Evolutionary conservation across 2,329 filamentous ascomycete genomes (phyloP).

Genomic region (Thelonectria blattea): DNA sequence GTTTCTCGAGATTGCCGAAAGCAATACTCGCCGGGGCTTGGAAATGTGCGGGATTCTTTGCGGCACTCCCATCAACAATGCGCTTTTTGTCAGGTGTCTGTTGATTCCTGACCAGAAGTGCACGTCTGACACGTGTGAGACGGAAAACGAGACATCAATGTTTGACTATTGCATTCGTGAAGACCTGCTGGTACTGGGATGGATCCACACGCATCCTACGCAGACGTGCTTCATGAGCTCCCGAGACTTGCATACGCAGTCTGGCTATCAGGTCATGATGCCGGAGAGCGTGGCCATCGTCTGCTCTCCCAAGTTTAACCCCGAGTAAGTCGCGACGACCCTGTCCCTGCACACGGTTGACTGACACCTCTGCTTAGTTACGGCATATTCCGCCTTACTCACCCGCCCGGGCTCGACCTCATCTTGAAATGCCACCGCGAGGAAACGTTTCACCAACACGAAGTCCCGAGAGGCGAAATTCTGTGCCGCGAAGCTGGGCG

Average conservation of each 20-base stretch:
- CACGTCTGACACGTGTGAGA: slow-evolving; percentile 94
- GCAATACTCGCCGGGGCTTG: slow-evolving; percentile 81
- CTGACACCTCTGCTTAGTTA: slow-evolving; percentile 59
- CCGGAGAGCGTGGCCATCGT: slow-evolving; percentile 97
- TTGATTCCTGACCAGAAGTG: slow-evolving; percentile 90
- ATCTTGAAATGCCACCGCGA: slow-evolving; percentile 79
- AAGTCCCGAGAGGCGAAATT: slow-evolving; percentile 55
- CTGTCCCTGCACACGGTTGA: neutral
- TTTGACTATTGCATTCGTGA: slow-evolving; percentile 89
- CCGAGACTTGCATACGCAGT: slow-evolving; percentile 90
- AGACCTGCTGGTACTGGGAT: slow-evolving; percentile 85
- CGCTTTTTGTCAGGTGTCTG: slow-evolving; percentile 86
- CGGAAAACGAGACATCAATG: slow-evolving; percentile 80
- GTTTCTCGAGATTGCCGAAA: slow-evolving; percentile 75
- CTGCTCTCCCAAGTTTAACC: slow-evolving; percentile 82
- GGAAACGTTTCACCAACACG: slow-evolving; percentile 82
- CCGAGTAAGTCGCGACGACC: slow-evolving; percentile 64
- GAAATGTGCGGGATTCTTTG: slow-evolving; percentile 97
- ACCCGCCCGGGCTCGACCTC: slow-evolving; percentile 88
- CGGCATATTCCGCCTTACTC: slow-evolving; percentile 91
- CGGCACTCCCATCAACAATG: slow-evolving; percentile 89
- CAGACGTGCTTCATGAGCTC: slow-evolving; percentile 99
- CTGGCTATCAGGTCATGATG: slow-evolving; percentile 94
- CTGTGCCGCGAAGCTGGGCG: slow-evolving; percentile 78
- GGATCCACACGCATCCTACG: slow-evolving; percentile 97